Evolutionary conservation across 495 filamentous ascomycete genomes (phyloP).

Genomic region (Aspergillus asperescens): DNA sequence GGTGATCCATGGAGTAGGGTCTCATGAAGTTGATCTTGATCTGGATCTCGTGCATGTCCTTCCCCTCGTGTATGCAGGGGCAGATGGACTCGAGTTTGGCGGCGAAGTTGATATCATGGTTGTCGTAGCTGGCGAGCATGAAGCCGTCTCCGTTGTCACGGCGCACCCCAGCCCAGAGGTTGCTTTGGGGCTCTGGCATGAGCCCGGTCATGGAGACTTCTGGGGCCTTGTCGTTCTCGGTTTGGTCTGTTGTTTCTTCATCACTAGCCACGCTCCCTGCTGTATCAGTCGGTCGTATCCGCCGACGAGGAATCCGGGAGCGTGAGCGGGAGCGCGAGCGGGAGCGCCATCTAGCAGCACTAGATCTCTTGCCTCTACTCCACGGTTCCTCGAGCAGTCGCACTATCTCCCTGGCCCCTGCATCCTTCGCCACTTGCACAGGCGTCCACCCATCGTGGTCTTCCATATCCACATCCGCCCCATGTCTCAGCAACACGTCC

Average conservation of each 20-base stretch:
- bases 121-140: constrained; percentile 1
- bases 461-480: not conserved
- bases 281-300: not conserved
- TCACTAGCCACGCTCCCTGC: not conserved
- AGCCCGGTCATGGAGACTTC: not conserved
- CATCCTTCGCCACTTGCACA: not conserved
- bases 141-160: constrained; percentile 9
- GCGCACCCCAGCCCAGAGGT: constrained; percentile 3
- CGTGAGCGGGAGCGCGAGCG: no score
- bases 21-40: constrained; percentile 7
- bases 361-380: no score
- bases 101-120: constrained; percentile 6
- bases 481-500: not conserved
- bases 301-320: no score
- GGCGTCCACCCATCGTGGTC: not conserved
- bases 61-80: not conserved
- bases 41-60: constrained; percentile 2
- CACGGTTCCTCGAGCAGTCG: not conserved
- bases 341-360: no score
- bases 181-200: not conserved
- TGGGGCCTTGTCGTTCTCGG: not conserved
- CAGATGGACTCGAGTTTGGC: constrained; percentile 4
- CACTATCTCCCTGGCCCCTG: not conserved
- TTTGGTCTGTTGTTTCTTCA: no score
- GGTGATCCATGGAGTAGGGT: constrained; percentile 3